These are phyloP conservation scores for Aspergillus chevalieri DNA, from an alignment of 2,329 filamentous ascomycete genomes.

Conservation along the genomic window DNA sequence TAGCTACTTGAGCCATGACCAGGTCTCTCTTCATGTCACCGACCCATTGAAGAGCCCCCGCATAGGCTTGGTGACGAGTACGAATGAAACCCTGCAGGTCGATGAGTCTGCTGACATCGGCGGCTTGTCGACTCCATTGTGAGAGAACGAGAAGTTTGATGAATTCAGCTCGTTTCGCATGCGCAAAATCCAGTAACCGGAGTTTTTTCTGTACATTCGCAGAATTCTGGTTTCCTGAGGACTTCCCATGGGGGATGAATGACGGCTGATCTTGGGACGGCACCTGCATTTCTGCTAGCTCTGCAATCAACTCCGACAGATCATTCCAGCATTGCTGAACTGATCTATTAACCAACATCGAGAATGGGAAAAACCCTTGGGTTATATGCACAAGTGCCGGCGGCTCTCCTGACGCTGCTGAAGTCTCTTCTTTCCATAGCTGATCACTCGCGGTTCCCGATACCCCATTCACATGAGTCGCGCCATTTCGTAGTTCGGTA, in stretches of 20 bases:
- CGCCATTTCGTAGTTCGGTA: conserved; percentile 17
- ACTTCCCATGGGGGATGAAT: conserved; percentile 21
- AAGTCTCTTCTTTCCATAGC: conserved; percentile 5
- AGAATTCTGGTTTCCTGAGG: conserved; percentile 29
- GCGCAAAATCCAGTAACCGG: conserved; percentile 67
- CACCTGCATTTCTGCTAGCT: conserved; percentile 63
- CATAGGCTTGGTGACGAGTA: conserved; percentile 56
- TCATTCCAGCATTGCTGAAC: conserved; percentile 79
- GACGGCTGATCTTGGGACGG: conserved; percentile 38
- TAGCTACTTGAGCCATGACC: conserved; percentile 67
- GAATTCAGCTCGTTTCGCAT: conserved; percentile 76
- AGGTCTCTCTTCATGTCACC: conserved; percentile 69
- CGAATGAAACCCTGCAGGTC: conserved; percentile 74
- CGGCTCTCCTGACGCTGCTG: conserved; percentile 20
- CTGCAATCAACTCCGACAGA: conserved; percentile 62
- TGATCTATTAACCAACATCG: conserved; percentile 67
- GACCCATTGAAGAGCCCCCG: conserved; percentile 56
- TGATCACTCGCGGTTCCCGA: conserved; percentile 8
- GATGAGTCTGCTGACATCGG: conserved; percentile 78
- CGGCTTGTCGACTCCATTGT: conserved; percentile 77
- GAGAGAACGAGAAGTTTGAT: conserved; percentile 87
- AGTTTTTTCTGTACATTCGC: conserved; percentile 73
- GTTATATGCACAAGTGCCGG: conserved; percentile 63
- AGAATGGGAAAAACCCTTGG: conserved; percentile 68
- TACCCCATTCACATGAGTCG: conserved; percentile 22